Evolutionary conservation across 257 asterid species (phyloP).

Genomic region (Misopates orontium): DNA sequence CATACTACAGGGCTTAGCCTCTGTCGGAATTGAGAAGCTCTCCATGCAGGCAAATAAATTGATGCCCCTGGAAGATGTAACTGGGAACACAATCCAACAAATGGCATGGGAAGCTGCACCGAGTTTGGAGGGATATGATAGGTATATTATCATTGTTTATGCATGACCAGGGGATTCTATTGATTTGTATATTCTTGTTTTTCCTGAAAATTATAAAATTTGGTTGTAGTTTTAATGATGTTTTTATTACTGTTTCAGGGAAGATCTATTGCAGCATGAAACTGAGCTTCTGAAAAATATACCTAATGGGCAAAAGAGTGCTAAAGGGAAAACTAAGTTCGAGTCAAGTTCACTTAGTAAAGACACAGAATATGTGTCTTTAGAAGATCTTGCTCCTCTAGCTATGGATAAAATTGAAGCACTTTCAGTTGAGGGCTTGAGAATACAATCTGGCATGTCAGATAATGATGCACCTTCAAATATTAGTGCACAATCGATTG

Average conservation of each 20-base stretch:
- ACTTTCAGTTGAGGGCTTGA: constrained; percentile 67
- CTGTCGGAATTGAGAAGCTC: constrained; percentile 89
- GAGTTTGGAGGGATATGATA: constrained; percentile 61
- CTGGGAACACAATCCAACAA: constrained; percentile 83
- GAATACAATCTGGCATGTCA: constrained; percentile 91
- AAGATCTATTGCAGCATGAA: constrained; percentile 42
- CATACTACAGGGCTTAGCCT: constrained; percentile 76
- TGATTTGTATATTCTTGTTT: constrained; percentile 11
- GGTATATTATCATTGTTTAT: constrained; percentile 45
- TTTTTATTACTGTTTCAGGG: constrained; percentile 45
- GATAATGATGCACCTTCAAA: constrained; percentile 68
- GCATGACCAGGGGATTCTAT: neutral
- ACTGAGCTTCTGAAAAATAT: constrained; percentile 31
- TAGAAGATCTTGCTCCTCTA: constrained; percentile 92
- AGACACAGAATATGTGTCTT: constrained; percentile 66
- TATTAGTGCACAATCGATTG: constrained; percentile 59
- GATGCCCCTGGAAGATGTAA: constrained; percentile 92
- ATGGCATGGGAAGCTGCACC: constrained; percentile 72
- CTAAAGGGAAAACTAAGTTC: constrained; percentile 34
- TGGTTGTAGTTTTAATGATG: constrained; percentile 14
- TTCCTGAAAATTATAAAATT: constrained; percentile 6
- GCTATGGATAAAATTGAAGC: constrained; percentile 92
- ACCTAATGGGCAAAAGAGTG: constrained; percentile 31
- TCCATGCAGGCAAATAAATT: constrained; percentile 90
- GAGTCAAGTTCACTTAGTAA: constrained; percentile 37